Conservation (phyloP, 1,284 basidiomycete genomes). For the Ganoderma boninense region DNA sequence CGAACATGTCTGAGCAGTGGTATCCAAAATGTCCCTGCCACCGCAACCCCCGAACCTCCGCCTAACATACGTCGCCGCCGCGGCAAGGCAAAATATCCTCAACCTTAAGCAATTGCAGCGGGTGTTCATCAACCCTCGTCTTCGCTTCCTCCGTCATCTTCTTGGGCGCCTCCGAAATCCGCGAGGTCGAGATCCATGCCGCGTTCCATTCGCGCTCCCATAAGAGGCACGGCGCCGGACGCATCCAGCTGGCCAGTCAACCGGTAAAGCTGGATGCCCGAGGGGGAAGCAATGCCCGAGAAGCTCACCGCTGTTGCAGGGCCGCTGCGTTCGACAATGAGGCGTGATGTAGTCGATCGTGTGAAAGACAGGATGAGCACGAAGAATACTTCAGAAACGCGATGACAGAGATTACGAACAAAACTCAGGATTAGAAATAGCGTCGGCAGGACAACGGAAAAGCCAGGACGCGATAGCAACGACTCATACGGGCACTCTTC, state of each 20-base stretch:
- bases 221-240: constrained; percentile 50
- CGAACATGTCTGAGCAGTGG: neutral
- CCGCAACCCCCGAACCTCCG: neutral
- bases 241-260: constrained; percentile 42
- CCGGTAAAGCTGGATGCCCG: constrained; percentile 59
- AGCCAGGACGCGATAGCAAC: neutral
- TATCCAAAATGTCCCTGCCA: neutral
- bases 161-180: constrained; percentile 57
- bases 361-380: constrained; percentile 40
- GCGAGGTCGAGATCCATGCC: constrained; percentile 57
- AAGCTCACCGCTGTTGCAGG: constrained; percentile 61
- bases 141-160: constrained; percentile 35
- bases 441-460: neutral
- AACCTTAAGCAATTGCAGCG: neutral
- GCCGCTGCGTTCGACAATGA: constrained; percentile 65
- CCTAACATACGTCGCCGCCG: neutral
- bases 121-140: constrained; percentile 28
- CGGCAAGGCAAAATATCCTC: neutral
- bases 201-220: constrained; percentile 84
- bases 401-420: neutral
- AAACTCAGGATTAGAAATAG: neutral
- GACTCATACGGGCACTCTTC: constrained; percentile 71
- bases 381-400: neutral
- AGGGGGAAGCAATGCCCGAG: constrained; percentile 62
- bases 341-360: constrained; percentile 86